These are phyloP conservation scores for Penicillium sp. DNA, from an alignment of 2,329 filamentous ascomycete genomes.

Conservation along the genomic window DNA sequence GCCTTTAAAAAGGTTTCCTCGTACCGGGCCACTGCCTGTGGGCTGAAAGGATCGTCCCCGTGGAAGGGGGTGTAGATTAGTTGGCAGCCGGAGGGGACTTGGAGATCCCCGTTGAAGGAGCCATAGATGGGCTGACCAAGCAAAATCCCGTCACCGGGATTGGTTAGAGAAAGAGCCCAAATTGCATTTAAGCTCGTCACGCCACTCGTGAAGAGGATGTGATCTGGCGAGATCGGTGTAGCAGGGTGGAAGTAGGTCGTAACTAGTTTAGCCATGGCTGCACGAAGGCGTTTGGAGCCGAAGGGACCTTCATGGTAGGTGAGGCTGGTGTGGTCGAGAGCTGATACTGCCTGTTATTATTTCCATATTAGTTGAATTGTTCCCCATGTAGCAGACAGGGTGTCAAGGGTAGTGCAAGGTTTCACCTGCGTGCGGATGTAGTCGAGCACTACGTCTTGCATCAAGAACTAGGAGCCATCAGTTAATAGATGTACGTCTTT, in stretches of 20 bases:
- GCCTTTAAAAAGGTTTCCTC: conserved; percentile 17
- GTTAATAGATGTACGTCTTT: not conserved
- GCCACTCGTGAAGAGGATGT: conserved; percentile 41
- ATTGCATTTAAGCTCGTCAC: conserved; percentile 42
- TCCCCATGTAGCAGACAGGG: not conserved
- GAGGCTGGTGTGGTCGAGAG: conserved; percentile 16
- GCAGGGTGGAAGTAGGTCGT: conserved; percentile 39
- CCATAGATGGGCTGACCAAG: conserved; percentile 46
- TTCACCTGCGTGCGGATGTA: not conserved
- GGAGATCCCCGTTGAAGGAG: conserved; percentile 48
- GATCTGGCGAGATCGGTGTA: conserved; percentile 27
- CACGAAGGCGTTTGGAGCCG: conserved; percentile 35
- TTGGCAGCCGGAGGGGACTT: conserved; percentile 38
- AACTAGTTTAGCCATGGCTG: conserved; percentile 39
- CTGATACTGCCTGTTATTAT: not conserved
- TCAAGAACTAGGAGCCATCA: not conserved
- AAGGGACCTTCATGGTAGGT: conserved; percentile 37
- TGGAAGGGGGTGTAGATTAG: conserved; percentile 38
- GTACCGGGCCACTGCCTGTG: conserved; percentile 12
- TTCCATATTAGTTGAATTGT: not conserved
- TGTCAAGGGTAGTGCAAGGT: not conserved
- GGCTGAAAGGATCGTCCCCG: conserved; percentile 37
- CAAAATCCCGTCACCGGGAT: conserved; percentile 46
- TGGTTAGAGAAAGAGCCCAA: conserved; percentile 40
- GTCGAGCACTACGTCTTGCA: conserved; percentile 6